Base-by-base conservation (phyloP, 306 rosid genomes). In the Lathyrus oleraceus region DNA sequence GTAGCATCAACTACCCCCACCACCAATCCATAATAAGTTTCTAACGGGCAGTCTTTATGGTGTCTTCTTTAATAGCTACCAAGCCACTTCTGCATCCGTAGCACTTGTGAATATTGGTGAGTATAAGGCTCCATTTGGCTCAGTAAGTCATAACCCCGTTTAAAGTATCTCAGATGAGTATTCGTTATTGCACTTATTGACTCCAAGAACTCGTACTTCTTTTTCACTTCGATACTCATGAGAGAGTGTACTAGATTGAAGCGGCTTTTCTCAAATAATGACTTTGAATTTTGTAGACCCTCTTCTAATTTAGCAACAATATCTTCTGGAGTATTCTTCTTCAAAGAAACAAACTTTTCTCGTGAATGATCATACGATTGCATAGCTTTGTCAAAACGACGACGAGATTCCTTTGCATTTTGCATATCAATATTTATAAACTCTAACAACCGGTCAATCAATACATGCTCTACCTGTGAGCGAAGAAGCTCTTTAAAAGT, bases 161-260 rank as follows among this genome's bases (percentile, higher is more conserved):
- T n/a, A n/a, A n/a, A n/a, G n/a, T n/a, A n/a, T n/a, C n/a, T n/a
- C n/a, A n/a, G n/a, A n/a, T n/a, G n/a, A n/a, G n/a, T n/a, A n/a
- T n/a, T n/a, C n/a, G n/a, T n/a, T n/a, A n/a, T n/a, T n/a, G n/a
- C n/a, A n/a, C n/a, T n/a, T n/a, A n/a, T n/a, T n/a, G n/a, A n/a
- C n/a, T n/a, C n/a, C n/a, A n/a, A 88, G 73, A 94, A 90, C 81
- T 87, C 89, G 5, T 87, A 85, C 87, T 94, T 94, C 90, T 94
- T 94, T 85, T 94, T 94, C 72, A 88, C 89, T 88, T 94, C 98
- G 74, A 94, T 36, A 75, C 82, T 90, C 95, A 81, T 85, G 65
- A 94, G 90, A 58, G 96, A 81, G 79, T 90, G 87, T 83, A 90
- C 98, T 82, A 94, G 96, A 83, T 90, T 90, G 88, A 94, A 90